Base-by-base conservation (phyloP, 176 grass and related monocot genomes). In the Carex parvula region DNA sequence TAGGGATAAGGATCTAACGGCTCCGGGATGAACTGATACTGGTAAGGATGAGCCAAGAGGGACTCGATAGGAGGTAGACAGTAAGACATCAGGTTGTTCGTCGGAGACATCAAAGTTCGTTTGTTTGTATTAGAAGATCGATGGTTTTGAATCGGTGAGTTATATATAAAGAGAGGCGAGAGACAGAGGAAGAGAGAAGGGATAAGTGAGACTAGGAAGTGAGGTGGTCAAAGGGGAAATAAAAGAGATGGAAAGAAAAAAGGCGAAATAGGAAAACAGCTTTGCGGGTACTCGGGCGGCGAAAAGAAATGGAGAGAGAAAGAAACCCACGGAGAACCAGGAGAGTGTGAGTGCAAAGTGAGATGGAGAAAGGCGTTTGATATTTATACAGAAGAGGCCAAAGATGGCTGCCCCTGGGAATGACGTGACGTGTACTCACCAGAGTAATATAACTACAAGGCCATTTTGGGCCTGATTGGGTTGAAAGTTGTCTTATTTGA, bases 231-330 rank as follows among this genome's bases (percentile, higher is more conserved):
- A 69, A 21, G 63, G 79, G 85, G 74, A 84, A 81, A 83, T 82
- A 76, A 69, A 26, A 84, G 85, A 84, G 88, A 64, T 39, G 55
- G 84, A 58, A 69, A 29, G 11, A 83, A 74, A 75, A 56, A 64
- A 64, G 77, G 62, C 50, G 75, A 68, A 70, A n/a, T 10, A n/a
- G 22, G 14, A 4, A 81, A 79, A 67, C 63, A 81, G 57, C 86
- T 83, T 82, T 77, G 79, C 86, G 86, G 79, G 67, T 70, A 87
- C 64, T 87, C 65, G 86, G 86, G 86, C 86, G 86, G 86, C 86
- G 79, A 37, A 87, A 87, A 76, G 86, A 83, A 52, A 29, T 24
- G 50, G 46, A 29, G 71, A 85, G 84, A 79, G 84, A 79, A 35
- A 32, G 53, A 68, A 61, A 69, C 69, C 68, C 65, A 50, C 85